Conservation (phyloP, 1,139 yeast species). For the Blastobotrys capitulatus region DNA sequence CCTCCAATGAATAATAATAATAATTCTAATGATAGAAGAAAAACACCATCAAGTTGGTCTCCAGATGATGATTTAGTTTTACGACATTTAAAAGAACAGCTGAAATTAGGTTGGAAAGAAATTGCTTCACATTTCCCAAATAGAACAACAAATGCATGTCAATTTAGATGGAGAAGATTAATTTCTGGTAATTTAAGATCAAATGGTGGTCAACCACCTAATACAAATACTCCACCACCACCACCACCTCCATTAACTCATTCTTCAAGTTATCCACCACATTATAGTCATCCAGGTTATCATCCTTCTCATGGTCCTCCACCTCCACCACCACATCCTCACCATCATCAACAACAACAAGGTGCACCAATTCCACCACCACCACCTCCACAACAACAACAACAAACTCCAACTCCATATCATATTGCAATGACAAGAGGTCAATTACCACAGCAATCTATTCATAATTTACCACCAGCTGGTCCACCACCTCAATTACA, state of each 20-base stretch:
- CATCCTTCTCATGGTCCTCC: conserved; percentile 3
- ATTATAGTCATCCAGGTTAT: not conserved
- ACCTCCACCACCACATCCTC: conserved; percentile 9
- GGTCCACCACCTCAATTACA: conserved; percentile 10
- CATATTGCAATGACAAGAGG: conserved; percentile 9
- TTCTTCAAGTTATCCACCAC: conserved; percentile 1
- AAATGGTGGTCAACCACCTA: not conserved
- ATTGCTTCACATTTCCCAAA: conserved; percentile 63
- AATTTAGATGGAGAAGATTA: conserved; percentile 73
- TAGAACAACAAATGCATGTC: conserved; percentile 80
- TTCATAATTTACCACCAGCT: conserved; percentile 8
- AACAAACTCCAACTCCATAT: not conserved
- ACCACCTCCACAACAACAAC: conserved; percentile 4
- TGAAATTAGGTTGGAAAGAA: conserved; percentile 77
- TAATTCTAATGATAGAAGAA: conserved; percentile 18
- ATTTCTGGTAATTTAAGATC: conserved; percentile 40
- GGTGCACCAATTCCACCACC: conserved; percentile 7
- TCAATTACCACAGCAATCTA: conserved; percentile 4
- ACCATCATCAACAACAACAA: not conserved
- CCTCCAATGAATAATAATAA: not conserved
- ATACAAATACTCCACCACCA: conserved; percentile 4
- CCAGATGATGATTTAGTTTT: conserved; percentile 65
- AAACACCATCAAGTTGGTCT: conserved; percentile 72
- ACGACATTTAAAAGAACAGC: conserved; percentile 64
- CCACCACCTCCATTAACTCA: conserved; percentile 7